Evolutionary conservation across 768 basidiomycete species (phyloP).

Genomic region (Amanita pallidorosea): DNA sequence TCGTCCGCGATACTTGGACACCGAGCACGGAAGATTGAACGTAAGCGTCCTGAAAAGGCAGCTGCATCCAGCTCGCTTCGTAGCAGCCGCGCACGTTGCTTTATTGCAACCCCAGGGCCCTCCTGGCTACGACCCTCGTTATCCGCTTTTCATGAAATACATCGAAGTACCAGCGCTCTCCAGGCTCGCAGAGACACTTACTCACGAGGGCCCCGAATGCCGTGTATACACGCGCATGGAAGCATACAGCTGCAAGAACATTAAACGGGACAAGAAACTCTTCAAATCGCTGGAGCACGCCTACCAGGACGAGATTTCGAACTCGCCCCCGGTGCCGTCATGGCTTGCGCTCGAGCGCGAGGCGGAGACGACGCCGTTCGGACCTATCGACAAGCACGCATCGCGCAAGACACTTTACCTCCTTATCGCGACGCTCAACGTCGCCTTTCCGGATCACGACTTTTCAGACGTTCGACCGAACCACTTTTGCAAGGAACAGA

Average conservation of each 20-base stretch:
- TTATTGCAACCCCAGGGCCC: constrained; percentile 1
- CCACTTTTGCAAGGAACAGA: constrained; percentile 78
- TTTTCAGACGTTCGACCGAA: constrained; percentile 88
- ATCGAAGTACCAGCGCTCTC: constrained; percentile 77
- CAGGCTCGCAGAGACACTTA: constrained; percentile 66
- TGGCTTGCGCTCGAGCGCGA: constrained; percentile 65
- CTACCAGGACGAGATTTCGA: constrained; percentile 70
- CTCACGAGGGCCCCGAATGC: constrained; percentile 81
- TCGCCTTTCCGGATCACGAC: constrained; percentile 96
- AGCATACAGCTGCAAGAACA: constrained; percentile 96
- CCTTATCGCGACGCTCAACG: constrained; percentile 92
- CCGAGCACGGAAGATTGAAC: no score
- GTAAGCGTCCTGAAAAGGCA: constrained; percentile 1
- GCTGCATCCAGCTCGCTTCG: not conserved
- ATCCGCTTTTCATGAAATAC: constrained; percentile 65
- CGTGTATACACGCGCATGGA: constrained; percentile 88
- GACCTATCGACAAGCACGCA: constrained; percentile 75
- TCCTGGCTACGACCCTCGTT: not conserved
- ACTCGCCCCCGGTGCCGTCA: constrained; percentile 77
- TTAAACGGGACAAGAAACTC: constrained; percentile 93
- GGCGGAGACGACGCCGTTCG: constrained; percentile 79
- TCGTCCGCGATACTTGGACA: no score
- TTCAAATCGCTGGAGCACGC: constrained; percentile 86
- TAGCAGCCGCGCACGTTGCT: not conserved
- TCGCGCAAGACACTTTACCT: constrained; percentile 91